Base-by-base conservation (phyloP, 805 yeast genomes). In the Candida endomychidarum region DNA sequence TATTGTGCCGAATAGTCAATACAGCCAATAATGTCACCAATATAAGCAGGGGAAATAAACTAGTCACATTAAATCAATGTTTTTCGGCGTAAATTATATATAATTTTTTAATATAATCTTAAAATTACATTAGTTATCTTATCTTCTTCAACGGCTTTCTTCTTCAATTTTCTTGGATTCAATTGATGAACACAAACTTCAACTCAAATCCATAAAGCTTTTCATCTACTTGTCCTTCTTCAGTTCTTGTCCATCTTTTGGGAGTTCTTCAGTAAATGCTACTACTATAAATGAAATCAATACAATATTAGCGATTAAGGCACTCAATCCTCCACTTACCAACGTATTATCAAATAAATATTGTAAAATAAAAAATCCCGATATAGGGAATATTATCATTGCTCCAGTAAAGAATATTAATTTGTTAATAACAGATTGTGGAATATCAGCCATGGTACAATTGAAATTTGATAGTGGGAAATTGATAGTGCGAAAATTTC, bases 311-410 rank as follows among this genome's bases (percentile, higher is more conserved):
- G 93, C 93, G 41, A 77, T 77, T 12, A 78, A 68, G 2, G 93
- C 93, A 25, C 90, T 87, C n/a, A 81, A 54, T 2, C 93, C 93
- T 29, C 95, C 95, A 37, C 88, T 80, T 9, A 82, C 64, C 10
- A 85, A 60, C 1, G 89, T 75, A 52, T 77, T 84, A 34, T 67
- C 70, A 38, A 51, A 56, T 14, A 68, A 42, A 50, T 70, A 72
- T 49, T 78, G 82, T 11, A 72, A 58, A 1, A 63, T 45, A 57
- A 86, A 86, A 60, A 86, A 86, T 1, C 83, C 66, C 19, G 73
- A 38, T 46, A 86, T 53, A 17, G 95, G 95, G 35, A 80, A 70
- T 17, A 76, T 61, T 38, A 86, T 78, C 93, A 86, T 86, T 42
- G 86, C 80, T 5, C 72, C 83, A 10, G 95, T 85, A 70, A 82